Conservation (phyloP, 768 basidiomycete genomes). For the Suillus bovinus region DNA sequence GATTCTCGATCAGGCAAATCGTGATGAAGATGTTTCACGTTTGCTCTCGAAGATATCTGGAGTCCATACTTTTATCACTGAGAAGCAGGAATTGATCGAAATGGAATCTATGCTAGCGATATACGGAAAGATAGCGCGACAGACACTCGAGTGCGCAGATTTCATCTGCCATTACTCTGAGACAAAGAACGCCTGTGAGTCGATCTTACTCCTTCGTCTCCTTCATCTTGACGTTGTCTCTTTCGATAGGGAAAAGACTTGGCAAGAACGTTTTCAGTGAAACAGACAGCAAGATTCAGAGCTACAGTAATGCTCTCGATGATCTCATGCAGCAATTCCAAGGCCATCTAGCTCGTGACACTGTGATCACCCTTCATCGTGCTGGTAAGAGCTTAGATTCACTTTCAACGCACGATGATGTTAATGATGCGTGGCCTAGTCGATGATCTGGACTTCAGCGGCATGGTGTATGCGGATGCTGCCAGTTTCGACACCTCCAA, state of each 20-base stretch:
- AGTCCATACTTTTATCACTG: no score
- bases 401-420: no score
- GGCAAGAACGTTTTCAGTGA: not conserved
- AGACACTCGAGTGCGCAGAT: not conserved
- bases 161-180: not conserved
- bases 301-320: not conserved
- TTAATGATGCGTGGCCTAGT: no score
- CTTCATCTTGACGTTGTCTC: not conserved
- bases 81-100: no score
- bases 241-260: not conserved
- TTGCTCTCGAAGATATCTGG: no score
- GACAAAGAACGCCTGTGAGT: not conserved
- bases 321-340: not conserved
- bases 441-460: no score
- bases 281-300: not conserved
- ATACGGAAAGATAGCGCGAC: not conserved
- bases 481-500: no score
- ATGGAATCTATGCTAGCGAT: not conserved
- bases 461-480: no score
- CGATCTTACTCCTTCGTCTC: not conserved
- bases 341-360: not conserved
- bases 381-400: no score
- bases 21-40: no score
- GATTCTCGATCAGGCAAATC: no score
- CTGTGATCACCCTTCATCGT: no score